phyloP scores from a whole-genome alignment of 1,284 basidiomycete species.

The Tilletia caries region DNA sequence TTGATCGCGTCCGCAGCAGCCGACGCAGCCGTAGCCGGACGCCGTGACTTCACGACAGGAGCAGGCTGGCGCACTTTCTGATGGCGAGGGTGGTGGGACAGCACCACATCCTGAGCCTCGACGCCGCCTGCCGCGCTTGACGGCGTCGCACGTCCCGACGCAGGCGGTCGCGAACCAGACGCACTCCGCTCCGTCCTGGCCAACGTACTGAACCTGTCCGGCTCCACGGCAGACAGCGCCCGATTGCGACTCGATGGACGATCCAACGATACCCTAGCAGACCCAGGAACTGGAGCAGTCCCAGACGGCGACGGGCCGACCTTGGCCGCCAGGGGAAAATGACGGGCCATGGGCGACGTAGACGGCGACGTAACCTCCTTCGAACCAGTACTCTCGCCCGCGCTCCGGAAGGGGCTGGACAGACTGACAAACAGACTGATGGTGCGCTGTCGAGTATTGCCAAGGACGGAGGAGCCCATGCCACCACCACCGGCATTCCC shows the following conservation, averaged over 20 bases:
- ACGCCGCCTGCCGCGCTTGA: too few relatives aligned
- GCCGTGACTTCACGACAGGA: too few relatives aligned
- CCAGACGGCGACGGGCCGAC: too few relatives aligned
- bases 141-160: too few relatives aligned
- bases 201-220: neutral
- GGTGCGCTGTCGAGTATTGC: neutral
- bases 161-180: neutral
- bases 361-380: neutral
- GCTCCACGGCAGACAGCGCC: neutral
- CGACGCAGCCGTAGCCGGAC: neutral
- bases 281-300: neutral
- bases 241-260: neutral
- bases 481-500: neutral
- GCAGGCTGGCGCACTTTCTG: too few relatives aligned
- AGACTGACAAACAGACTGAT: constrained; percentile 4
- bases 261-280: neutral
- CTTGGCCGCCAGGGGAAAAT: neutral
- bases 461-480: neutral
- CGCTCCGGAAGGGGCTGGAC: neutral
- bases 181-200: neutral
- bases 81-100: too few relatives aligned
- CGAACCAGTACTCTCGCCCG: neutral
- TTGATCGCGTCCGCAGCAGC: constrained; percentile 11
- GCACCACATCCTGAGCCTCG: too few relatives aligned
- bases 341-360: neutral